Conservation (phyloP, 192 early-diverging fungal genomes). For the Coemansia sp. region DNA sequence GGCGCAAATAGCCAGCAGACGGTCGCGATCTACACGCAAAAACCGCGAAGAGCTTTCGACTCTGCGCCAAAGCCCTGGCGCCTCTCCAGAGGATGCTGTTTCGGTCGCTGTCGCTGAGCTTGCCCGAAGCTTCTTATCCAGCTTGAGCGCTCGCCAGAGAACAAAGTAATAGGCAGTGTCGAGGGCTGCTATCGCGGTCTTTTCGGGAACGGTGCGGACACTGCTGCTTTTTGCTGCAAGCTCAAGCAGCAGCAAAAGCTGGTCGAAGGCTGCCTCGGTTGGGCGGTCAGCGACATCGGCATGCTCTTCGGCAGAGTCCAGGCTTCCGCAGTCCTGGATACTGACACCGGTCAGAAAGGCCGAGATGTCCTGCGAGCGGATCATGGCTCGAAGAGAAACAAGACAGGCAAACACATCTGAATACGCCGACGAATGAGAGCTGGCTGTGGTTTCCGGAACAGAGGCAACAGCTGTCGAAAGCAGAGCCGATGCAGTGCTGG, state of each 20-base stretch:
- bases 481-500: conserved; percentile 9
- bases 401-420: conserved; percentile 27
- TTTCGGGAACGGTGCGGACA: conserved; percentile 19
- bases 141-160: conserved; percentile 37
- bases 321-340: not conserved
- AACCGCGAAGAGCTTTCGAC: not conserved
- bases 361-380: conserved; percentile 27
- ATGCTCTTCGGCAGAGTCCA: conserved; percentile 1
- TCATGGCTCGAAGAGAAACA: conserved; percentile 26
- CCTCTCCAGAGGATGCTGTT: conserved; percentile 1
- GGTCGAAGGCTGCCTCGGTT: conserved; percentile 9
- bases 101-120: not conserved
- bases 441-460: conserved; percentile 17
- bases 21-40: conserved; percentile 28
- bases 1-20: conserved; percentile 15
- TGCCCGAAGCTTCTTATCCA: conserved; percentile 18
- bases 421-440: conserved; percentile 11
- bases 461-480: conserved; percentile 19
- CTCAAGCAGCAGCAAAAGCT: conserved; percentile 16
- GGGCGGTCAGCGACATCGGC: conserved; percentile 5
- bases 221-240: conserved; percentile 14
- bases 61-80: conserved; percentile 1
- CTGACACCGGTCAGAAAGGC: conserved; percentile 2
- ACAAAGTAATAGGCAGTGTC: conserved; percentile 32
- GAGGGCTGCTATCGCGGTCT: conserved; percentile 27